Base-by-base conservation (phyloP, 2,329 filamentous ascomycete genomes). In the Ascochyta viciae-villosae region DNA sequence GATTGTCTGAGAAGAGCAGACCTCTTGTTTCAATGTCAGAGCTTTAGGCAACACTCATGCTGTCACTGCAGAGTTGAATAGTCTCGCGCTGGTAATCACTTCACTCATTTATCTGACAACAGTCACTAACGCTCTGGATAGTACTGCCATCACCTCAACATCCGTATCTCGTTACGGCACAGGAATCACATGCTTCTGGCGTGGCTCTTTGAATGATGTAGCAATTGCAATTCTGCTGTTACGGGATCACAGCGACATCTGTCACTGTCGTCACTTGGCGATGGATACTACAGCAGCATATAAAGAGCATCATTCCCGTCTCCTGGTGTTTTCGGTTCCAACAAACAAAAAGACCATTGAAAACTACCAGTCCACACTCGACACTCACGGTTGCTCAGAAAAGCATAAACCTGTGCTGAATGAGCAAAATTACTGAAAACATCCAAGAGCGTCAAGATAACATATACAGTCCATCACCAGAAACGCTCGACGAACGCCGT, bases 1-100 rank as follows among this genome's bases (percentile, higher is more conserved):
- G 10, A 69, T 73, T 39, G 54, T 65, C 24, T 66, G 41, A 63
- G 54, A 13, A 22, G 9, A 15, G 34, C 13, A 12, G n/a, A 12
- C 13, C 13, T 19, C 23, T 12, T n/a, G 23, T 27, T 19, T 9
- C n/a, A 15, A 6, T 3, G 16, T 35, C 33, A 16, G 3, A 6
- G 15, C 6, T 16, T 3, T 8, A 16, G 15, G 33, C 33, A 16
- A 16, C 33, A 16, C 33, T 35, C 33, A 16, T 16, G 15, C 15
- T 35, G 33, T 35, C n/a, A 35, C 33, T 16, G 33, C 33, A 16
- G 6, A 16, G 33, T 9, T 35, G 33, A 3, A 3, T 16, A 15
- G 15, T 16, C 8, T 35, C 15, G n/a, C 15, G 8, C 6, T 19
- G 23, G 22, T 29, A 42, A 8, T 50, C 24, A 24, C 22, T 16